Conservation (phyloP, 805 yeast genomes). For the Lipomyces sp. region DNA sequence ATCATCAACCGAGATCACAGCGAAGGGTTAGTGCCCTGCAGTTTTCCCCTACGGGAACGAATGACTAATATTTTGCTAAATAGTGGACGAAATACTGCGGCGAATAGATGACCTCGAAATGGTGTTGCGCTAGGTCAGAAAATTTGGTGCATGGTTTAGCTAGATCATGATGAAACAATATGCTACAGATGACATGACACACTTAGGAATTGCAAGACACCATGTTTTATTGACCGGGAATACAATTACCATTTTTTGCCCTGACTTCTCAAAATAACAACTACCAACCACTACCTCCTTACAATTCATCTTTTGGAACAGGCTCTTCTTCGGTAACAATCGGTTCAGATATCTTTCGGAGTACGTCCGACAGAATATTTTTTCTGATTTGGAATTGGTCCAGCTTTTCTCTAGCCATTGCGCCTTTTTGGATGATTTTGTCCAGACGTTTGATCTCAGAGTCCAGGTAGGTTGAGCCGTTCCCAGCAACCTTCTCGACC, state of each 20-base stretch:
- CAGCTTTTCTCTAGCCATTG: conserved; percentile 49
- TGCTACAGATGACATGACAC: neutral
- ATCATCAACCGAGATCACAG: conserved; percentile 22
- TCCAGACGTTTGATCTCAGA: conserved; percentile 56
- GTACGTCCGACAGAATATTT: conserved; percentile 54
- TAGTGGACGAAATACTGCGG: conserved; percentile 28
- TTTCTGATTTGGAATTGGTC: conserved; percentile 59
- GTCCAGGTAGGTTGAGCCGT: conserved; percentile 48
- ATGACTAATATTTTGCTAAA: neutral
- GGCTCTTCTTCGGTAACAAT: conserved; percentile 3
- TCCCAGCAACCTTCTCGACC: conserved; percentile 41
- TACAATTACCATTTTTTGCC: neutral
- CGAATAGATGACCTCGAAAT: conserved; percentile 30
- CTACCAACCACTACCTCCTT: neutral
- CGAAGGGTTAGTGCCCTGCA: conserved; percentile 18
- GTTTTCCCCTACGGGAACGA: neutral
- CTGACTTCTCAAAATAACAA: neutral
- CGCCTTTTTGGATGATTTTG: conserved; percentile 48
- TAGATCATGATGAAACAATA: neutral
- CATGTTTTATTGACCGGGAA: neutral
- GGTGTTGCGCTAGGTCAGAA: neutral
- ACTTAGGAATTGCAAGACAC: neutral
- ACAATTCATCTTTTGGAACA: conserved; percentile 28
- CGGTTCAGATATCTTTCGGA: conserved; percentile 20
- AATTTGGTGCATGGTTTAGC: neutral